These are phyloP conservation scores for Mycena latifolia DNA, from an alignment of 768 basidiomycete species.

Conservation along the genomic window DNA sequence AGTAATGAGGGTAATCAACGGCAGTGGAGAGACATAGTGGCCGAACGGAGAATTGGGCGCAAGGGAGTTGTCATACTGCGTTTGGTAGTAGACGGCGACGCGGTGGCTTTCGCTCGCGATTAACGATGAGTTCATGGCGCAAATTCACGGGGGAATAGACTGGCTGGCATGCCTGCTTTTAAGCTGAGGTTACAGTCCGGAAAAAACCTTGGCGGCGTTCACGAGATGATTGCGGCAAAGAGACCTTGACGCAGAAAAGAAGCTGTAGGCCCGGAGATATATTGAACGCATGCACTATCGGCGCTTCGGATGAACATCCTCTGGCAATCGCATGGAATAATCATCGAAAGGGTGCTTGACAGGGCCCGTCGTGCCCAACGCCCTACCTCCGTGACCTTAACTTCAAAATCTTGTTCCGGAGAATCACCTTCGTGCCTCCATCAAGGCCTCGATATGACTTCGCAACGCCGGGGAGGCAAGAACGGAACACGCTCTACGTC, in stretches of 20 bases:
- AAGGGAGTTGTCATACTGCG: slow-evolving; percentile 36
- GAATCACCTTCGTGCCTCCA: slow-evolving; percentile 8
- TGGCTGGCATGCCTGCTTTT: neutral
- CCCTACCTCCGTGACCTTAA: neutral
- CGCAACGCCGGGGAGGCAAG: neutral
- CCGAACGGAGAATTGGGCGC: slow-evolving; percentile 35
- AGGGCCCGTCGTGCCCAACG: neutral
- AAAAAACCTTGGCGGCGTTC: slow-evolving; percentile 22
- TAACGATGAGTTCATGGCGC: slow-evolving; percentile 26
- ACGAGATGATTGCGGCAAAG: slow-evolving; percentile 23
- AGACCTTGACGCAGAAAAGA: neutral
- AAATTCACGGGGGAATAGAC: neutral
- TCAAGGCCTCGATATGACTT: too few relatives aligned
- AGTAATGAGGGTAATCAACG: slow-evolving; percentile 38
- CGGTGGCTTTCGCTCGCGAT: slow-evolving; percentile 33
- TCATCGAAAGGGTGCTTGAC: too few relatives aligned
- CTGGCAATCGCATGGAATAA: slow-evolving; percentile 19
- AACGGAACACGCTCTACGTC: neutral
- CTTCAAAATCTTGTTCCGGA: slow-evolving; percentile 16
- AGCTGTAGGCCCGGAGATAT: neutral
- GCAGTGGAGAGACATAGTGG: slow-evolving; percentile 38
- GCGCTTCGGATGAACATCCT: slow-evolving; percentile 19
- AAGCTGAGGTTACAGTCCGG: neutral
- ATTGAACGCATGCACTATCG: slow-evolving; percentile 17
- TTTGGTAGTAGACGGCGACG: slow-evolving; percentile 42